Percentiles rank a stretch among this genome's conserved stretches.
Conservation (phyloP, 495 filamentous ascomycete species). For the Haplographium delicatum region DNA sequence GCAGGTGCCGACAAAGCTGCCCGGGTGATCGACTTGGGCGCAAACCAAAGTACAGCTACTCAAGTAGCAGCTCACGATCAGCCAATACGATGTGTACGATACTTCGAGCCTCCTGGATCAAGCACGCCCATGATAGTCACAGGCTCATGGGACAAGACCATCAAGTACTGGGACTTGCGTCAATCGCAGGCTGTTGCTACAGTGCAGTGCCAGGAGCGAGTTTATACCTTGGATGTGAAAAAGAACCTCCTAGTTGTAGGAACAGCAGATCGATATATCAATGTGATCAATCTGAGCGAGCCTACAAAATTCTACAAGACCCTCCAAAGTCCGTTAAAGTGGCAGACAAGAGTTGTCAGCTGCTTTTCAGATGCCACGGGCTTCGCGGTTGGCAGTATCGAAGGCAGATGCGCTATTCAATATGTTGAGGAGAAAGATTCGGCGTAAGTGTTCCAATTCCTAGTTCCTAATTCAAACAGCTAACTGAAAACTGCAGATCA, state of each 20-base stretch:
- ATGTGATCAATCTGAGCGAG: constrained; percentile 76
- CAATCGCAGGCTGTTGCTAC: constrained; percentile 53
- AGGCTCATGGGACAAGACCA: constrained; percentile 91
- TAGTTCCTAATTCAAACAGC: not conserved
- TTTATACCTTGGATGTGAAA: constrained; percentile 83
- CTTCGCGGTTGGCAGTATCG: constrained; percentile 83
- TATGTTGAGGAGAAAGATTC: constrained; percentile 84
- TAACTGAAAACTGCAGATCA: constrained; percentile 37
- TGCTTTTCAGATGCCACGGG: constrained; percentile 80
- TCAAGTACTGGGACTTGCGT: constrained; percentile 94
- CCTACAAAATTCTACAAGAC: constrained; percentile 77
- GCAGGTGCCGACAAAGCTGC: constrained; percentile 81
- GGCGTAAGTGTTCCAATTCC: constrained; percentile 39
- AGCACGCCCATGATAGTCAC: constrained; percentile 68
- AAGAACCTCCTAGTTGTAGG: constrained; percentile 74
- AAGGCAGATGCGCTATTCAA: constrained; percentile 84
- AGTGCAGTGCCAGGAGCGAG: constrained; percentile 67
- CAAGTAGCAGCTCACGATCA: constrained; percentile 76
- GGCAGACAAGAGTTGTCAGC: constrained; percentile 80
- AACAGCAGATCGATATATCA: constrained; percentile 84
- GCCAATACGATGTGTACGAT: constrained; percentile 73
- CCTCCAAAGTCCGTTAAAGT: constrained; percentile 77
- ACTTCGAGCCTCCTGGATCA: constrained; percentile 55
- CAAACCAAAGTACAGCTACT: constrained; percentile 37
- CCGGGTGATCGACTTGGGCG: constrained; percentile 67